Conservation (phyloP, 2,329 filamentous ascomycete genomes). For the Colletotrichum endophyticum region DNA sequence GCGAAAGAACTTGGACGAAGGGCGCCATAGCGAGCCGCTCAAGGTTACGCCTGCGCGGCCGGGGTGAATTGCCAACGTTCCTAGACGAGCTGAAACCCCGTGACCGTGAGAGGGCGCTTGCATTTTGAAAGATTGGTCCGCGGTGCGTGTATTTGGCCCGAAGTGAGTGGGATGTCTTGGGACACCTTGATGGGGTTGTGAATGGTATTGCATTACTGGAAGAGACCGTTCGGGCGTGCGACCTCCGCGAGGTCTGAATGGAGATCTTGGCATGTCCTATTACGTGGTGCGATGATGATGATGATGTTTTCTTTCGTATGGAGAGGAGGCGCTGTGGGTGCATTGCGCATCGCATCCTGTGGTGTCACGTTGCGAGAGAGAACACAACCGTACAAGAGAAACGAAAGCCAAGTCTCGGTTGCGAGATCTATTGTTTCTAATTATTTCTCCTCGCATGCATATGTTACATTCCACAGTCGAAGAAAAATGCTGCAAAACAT, state of each 20-base stretch:
- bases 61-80: neutral
- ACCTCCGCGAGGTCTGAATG: neutral
- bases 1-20: neutral
- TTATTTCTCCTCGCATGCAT: neutral
- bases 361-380: neutral
- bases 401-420: neutral
- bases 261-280: neutral
- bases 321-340: neutral
- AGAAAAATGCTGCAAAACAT: neutral
- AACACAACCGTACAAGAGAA: neutral
- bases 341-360: neutral
- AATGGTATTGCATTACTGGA: neutral
- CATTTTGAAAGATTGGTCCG: neutral
- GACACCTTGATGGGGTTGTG: neutral
- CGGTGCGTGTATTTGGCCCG: neutral
- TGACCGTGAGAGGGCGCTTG: neutral
- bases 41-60: neutral
- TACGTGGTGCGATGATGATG: neutral
- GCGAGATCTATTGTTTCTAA: neutral
- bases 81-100: neutral
- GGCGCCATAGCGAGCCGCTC: neutral
- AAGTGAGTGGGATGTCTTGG: neutral
- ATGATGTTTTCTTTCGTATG: neutral
- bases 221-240: neutral
- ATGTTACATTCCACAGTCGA: neutral